These are phyloP conservation scores for Trichophyton rubrum DNA, from an alignment of 2,329 filamentous ascomycete species.

Conservation along the genomic window DNA sequence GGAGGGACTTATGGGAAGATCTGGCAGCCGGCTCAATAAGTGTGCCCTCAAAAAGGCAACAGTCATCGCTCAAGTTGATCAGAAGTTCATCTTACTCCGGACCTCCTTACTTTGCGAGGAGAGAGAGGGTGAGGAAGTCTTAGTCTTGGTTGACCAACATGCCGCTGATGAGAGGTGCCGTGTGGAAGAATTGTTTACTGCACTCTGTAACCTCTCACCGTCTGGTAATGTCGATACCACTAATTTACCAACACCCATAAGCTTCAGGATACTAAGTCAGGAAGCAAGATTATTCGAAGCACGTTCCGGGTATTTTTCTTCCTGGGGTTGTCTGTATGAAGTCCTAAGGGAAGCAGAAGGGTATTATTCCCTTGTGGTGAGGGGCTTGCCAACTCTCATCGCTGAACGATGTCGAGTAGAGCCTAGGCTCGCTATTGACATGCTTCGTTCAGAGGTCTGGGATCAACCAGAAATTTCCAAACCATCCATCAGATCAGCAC, in stretches of 20 bases:
- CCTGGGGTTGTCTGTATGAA: conserved; percentile 68
- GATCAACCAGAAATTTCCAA: conserved; percentile 40
- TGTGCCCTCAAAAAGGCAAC: conserved; percentile 46
- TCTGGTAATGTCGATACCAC: conserved; percentile 17
- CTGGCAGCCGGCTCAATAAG: conserved; percentile 43
- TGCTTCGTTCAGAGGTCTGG: conserved; percentile 67
- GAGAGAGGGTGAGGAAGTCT: conserved; percentile 21
- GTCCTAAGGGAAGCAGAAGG: conserved; percentile 6
- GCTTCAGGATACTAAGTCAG: conserved; percentile 50
- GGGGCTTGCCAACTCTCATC: conserved; percentile 56
- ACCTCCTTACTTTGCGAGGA: conserved; percentile 4
- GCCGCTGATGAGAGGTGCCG: conserved; percentile 82
- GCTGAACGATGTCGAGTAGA: conserved; percentile 62
- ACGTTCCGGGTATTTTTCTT: conserved; percentile 45
- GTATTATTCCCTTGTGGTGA: conserved; percentile 35
- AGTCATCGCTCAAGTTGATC: conserved; percentile 72
- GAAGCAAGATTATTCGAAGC: conserved; percentile 50
- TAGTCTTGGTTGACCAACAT: conserved; percentile 83
- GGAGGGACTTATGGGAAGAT: neutral
- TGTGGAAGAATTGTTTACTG: conserved; percentile 58
- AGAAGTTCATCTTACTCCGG: conserved; percentile 72
- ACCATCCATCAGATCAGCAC: neutral
- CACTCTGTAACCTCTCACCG: conserved; percentile 35
- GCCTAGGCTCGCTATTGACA: conserved; percentile 56
- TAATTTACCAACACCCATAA: conserved; percentile 40